Percentiles rank a stretch among this genome's conserved stretches.
Conservation (phyloP, 1,284 basidiomycete species). For the Papiliotrema nemorosa region DNA sequence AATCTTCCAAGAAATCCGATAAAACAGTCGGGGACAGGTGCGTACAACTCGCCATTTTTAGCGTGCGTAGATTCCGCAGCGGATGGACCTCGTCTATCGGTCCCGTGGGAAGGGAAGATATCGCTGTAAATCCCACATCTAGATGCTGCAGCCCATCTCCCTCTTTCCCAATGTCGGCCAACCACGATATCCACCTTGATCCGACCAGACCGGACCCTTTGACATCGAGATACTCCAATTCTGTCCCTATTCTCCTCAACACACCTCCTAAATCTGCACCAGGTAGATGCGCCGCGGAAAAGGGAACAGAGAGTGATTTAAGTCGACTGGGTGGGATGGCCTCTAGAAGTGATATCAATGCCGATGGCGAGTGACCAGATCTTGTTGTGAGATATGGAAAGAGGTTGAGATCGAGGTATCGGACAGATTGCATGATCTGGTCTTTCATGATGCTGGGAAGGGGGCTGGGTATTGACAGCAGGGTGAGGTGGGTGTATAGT, state of each 20-base stretch:
- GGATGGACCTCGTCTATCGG: not conserved
- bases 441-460: not conserved
- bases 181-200: constrained; percentile 11
- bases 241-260: constrained; percentile 17
- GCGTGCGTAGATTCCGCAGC: constrained; percentile 11
- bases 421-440: constrained; percentile 20
- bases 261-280: constrained; percentile 14
- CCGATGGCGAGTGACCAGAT: constrained; percentile 4
- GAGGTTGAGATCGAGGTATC: constrained; percentile 25
- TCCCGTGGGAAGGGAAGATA: constrained; percentile 18
- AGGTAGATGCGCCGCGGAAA: constrained; percentile 20
- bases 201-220: constrained; percentile 19
- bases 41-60: constrained; percentile 28
- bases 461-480: constrained; percentile 17
- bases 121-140: constrained; percentile 30
- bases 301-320: constrained; percentile 22
- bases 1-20: constrained; percentile 15
- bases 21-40: constrained; percentile 11
- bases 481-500: constrained; percentile 22
- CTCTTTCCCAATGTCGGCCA: constrained; percentile 9
- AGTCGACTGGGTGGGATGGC: constrained; percentile 23
- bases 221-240: constrained; percentile 29
- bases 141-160: constrained; percentile 19
- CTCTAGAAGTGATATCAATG: constrained; percentile 12
- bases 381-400: constrained; percentile 15